Base-by-base conservation (phyloP, 306 rosid genomes). In the Prunus persica region DNA sequence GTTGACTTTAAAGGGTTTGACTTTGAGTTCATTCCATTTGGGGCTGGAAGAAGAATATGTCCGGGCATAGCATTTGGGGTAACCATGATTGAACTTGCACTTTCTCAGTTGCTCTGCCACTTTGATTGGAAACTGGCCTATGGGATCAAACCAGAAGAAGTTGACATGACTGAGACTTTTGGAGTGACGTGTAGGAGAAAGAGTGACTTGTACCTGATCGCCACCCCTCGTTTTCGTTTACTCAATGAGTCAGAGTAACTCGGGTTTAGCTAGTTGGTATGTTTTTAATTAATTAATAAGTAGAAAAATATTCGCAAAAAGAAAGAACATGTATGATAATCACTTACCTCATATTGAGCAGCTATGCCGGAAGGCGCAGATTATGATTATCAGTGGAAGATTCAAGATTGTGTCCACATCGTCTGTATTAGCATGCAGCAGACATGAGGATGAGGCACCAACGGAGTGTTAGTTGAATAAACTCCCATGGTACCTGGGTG, bases 31-130 rank as follows among this genome's bases (percentile, higher is more conserved):
- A 11, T 32, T 52, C 74, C 74, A 0, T 70, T 70, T 51, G 70
- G 90, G 83, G 58, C 74, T 2, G 63, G 74, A 2, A 70, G 74
- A 19, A 50, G 74, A 70, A 70, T 70, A 28, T 70, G 74, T 51
- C 74, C 62, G 3, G 74, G 74, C 9, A 30, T 19, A 0, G 2
- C 63, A 70, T 70, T 70, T 2, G 49, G 3, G 38, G 38, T 32
- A 4, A 32, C 7, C 38, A 28, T 70, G 10, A 19, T 70, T 28
- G 74, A 52, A 52, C 12, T 51, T 70, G 49, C 49, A 28, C 74
- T 30, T 19, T 19, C 49, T 70, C 30, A 30, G 0, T 52, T 70
- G 28, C 74, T 70, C n/a, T 70, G n/a, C 13, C 49, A 30, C 15
- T 52, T 70, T 6, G 74, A 70, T 52, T 51, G 74, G 74, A 13